Conservation (phyloP, 306 rosid species). For the Dicorynia guianensis region DNA sequence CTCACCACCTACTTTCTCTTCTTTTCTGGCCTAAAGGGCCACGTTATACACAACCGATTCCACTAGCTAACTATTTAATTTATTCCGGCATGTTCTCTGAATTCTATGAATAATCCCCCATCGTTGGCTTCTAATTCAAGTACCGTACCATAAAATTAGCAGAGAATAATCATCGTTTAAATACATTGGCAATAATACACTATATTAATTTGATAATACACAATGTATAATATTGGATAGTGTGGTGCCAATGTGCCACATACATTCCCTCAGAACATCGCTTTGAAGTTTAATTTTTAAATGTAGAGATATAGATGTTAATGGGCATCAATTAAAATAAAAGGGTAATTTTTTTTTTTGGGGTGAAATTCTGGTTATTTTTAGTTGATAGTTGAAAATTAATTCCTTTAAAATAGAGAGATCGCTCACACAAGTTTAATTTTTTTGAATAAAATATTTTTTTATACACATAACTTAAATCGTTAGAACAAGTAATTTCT, state of each 20-base stretch:
- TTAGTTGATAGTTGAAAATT: too few species aligned
- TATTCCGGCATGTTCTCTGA: not conserved
- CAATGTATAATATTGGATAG: too few species aligned
- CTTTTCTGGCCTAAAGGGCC: constrained; percentile 28
- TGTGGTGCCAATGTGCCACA: too few species aligned
- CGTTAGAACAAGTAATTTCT: constrained; percentile 14
- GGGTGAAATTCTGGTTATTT: too few species aligned
- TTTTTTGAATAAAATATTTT: too few species aligned
- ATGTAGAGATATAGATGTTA: not conserved
- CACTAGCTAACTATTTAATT: not conserved
- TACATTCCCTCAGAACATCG: constrained; percentile 1
- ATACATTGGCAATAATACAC: too few species aligned
- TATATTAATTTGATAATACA: too few species aligned
- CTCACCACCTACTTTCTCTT: constrained; percentile 12
- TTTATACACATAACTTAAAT: too few species aligned
- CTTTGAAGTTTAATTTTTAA: not conserved
- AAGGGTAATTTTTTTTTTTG: too few species aligned
- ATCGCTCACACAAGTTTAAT: too few species aligned
- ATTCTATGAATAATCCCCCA: not conserved
- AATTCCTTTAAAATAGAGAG: too few species aligned
- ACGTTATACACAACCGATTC: constrained; percentile 1
- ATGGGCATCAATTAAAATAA: constrained; percentile 37
- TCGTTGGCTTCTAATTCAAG: not conserved
- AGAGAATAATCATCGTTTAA: too few species aligned
- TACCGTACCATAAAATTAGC: not conserved